Percentiles rank a stretch among this genome's conserved stretches.
phyloP scores from a whole-genome alignment of 2,329 filamentous ascomycete species.

The Dendrostoma leiphaemia region DNA sequence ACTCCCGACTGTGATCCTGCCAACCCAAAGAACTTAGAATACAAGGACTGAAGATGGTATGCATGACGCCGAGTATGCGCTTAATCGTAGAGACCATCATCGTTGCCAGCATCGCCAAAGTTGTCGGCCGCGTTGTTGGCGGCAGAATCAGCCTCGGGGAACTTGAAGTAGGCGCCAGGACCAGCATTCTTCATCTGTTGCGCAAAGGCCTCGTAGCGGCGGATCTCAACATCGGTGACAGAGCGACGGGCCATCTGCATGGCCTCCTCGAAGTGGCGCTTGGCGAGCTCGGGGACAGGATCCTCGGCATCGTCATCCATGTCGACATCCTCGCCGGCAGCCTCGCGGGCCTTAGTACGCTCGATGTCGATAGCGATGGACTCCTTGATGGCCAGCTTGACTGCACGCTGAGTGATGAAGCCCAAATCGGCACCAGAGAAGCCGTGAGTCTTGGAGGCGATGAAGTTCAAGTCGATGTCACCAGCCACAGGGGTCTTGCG shows the following conservation, averaged over 20 bases:
- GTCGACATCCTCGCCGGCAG: constrained; percentile 73
- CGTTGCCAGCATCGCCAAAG: constrained; percentile 85
- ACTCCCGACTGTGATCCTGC: not conserved
- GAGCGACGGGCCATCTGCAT: constrained; percentile 94
- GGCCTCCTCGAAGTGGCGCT: constrained; percentile 96
- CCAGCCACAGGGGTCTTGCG: constrained; percentile 92
- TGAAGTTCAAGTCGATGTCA: constrained; percentile 87
- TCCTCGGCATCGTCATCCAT: constrained; percentile 88
- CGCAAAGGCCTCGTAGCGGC: constrained; percentile 96
- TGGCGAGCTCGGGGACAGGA: constrained; percentile 92
- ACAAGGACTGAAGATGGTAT: constrained; percentile 33
- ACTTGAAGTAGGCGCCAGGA: constrained; percentile 96
- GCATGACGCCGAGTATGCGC: constrained; percentile 20
- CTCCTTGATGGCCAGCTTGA: constrained; percentile 99
- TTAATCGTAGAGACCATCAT: constrained; percentile 97
- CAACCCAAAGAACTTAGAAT: constrained; percentile 41
- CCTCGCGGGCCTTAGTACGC: constrained; percentile 84
- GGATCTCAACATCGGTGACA: constrained; percentile 94
- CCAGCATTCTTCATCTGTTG: constrained; percentile 99
- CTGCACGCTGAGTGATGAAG: constrained; percentile 97
- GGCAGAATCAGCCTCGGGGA: constrained; percentile 72
- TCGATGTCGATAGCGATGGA: constrained; percentile 87
- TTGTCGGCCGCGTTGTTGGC: constrained; percentile 60
- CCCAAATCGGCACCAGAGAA: constrained; percentile 99
- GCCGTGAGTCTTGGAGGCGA: constrained; percentile 94